A percentile compares a stretch with the other conserved stretches of the same genome.
phyloP scores from a whole-genome alignment of 2,329 filamentous ascomycete genomes.

The Pseudocercospora cruenta region DNA sequence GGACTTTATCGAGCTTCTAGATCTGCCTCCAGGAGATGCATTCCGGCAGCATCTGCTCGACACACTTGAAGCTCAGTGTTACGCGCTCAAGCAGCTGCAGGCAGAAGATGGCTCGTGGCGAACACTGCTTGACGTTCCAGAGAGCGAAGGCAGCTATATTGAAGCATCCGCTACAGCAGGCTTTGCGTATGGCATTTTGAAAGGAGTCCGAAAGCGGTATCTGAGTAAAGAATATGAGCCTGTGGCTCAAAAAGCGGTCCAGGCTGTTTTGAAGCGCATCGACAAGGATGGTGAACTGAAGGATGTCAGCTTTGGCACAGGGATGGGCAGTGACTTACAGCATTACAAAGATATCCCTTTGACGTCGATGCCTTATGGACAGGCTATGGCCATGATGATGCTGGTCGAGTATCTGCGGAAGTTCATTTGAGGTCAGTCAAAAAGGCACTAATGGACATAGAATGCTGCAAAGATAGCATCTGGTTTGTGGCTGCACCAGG shows the following conservation, averaged over 20 bases:
- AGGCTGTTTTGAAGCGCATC: constrained; percentile 68
- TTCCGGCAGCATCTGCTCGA: constrained; percentile 63
- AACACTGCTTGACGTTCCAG: constrained; percentile 70
- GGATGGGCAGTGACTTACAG: constrained; percentile 72
- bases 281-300: constrained; percentile 69
- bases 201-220: constrained; percentile 71
- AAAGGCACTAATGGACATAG: not conserved
- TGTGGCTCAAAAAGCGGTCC: constrained; percentile 67
- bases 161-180: constrained; percentile 80
- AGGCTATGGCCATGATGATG: constrained; percentile 83
- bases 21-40: constrained; percentile 62
- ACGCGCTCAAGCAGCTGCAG: constrained; percentile 66
- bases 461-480: not conserved
- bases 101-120: constrained; percentile 67
- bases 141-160: constrained; percentile 70
- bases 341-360: constrained; percentile 77
- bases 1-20: constrained; percentile 75
- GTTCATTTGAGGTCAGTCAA: constrained; percentile 48
- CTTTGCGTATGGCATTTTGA: constrained; percentile 79
- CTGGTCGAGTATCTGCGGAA: constrained; percentile 72
- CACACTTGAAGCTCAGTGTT: constrained; percentile 70
- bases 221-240: constrained; percentile 64
- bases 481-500: too few relatives aligned
- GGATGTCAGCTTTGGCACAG: constrained; percentile 78
- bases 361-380: constrained; percentile 83